Conservation (phyloP, 495 filamentous ascomycete species). For the Chaetomidium leptoderma region DNA sequence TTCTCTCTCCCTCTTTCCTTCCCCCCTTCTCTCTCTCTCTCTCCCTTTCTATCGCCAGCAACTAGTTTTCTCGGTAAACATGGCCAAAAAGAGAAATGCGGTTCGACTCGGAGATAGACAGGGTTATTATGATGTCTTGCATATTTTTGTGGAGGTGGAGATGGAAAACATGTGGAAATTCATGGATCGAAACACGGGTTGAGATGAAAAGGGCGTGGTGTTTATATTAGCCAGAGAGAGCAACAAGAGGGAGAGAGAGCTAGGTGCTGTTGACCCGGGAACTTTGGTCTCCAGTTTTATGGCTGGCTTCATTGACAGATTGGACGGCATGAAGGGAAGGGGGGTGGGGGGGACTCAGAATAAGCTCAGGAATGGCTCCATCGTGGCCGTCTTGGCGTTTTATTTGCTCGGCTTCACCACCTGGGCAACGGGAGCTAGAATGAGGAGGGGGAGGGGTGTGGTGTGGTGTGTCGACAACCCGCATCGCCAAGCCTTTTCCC, state of each 20-base stretch:
- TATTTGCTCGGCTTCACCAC: not conserved
- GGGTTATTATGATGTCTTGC: slow-evolving; percentile 1
- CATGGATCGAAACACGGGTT: not conserved
- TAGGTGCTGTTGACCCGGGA: slow-evolving; percentile 5
- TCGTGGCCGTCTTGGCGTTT: slow-evolving; percentile 8
- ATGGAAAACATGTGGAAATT: not conserved
- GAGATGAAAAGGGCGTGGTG: not conserved
- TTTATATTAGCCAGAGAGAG: not conserved
- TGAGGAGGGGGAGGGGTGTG: not conserved
- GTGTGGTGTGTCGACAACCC: not conserved
- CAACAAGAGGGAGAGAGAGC: not conserved
- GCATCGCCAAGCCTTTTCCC: not conserved
- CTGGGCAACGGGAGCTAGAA: too few species aligned
- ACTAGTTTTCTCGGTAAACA: not conserved
- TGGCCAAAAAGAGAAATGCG: too few species aligned
- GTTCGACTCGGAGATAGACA: not conserved
- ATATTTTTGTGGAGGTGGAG: not conserved
- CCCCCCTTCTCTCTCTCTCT: not conserved
- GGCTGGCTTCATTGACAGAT: not conserved
- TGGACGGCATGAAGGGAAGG: not conserved
- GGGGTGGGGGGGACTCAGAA: slow-evolving; percentile 4
- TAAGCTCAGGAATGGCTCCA: slow-evolving; percentile 13
- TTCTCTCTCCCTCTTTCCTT: not conserved
- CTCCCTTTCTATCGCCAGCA: not conserved
- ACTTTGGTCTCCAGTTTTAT: not conserved